Evolutionary conservation across 164 flowering plant genomes (phyloP).

Genomic region (Euptelea pleiosperma): DNA sequence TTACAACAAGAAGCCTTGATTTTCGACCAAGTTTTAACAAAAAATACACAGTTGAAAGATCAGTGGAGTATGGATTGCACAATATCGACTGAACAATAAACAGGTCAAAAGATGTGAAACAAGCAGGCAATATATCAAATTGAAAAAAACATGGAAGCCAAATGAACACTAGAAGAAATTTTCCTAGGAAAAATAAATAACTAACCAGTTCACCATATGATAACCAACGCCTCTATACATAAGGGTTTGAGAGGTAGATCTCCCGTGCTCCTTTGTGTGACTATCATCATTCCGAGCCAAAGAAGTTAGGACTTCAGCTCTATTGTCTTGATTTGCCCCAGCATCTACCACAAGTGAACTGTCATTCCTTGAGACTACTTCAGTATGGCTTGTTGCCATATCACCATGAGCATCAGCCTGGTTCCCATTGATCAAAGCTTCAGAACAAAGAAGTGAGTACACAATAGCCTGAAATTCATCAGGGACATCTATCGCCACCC

Average conservation of each 20-base stretch:
- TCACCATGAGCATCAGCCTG: constrained; percentile 24
- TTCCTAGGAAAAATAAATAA: constrained; percentile 19
- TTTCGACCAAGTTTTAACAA: not conserved
- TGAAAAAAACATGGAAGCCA: not conserved
- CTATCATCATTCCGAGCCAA: constrained; percentile 29
- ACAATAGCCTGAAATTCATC: constrained; percentile 89
- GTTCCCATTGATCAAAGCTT: constrained; percentile 29
- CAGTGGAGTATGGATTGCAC: constrained; percentile 1
- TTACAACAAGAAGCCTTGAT: not conserved
- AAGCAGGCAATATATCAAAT: not conserved
- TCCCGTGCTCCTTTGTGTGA: constrained; percentile 56
- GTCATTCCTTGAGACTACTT: constrained; percentile 25
- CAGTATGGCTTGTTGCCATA: constrained; percentile 16
- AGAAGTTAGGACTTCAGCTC: constrained; percentile 24
- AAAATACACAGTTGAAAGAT: not conserved
- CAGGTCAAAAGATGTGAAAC: too few relatives aligned
- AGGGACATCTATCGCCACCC: constrained; percentile 92
- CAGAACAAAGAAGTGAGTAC: constrained; percentile 41
- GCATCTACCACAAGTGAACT: constrained; percentile 22
- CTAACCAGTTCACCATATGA: constrained; percentile 99
- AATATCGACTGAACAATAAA: not conserved
- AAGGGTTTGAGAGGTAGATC: constrained; percentile 53
- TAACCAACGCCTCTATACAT: constrained; percentile 61
- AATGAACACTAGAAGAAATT: not conserved
- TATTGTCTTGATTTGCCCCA: constrained; percentile 28